A percentile compares a stretch with the other conserved stretches of the same genome.
These are phyloP conservation scores for Ampelomyces quisqualis DNA, from an alignment of 2,329 filamentous ascomycete species.

Conservation along the genomic window DNA sequence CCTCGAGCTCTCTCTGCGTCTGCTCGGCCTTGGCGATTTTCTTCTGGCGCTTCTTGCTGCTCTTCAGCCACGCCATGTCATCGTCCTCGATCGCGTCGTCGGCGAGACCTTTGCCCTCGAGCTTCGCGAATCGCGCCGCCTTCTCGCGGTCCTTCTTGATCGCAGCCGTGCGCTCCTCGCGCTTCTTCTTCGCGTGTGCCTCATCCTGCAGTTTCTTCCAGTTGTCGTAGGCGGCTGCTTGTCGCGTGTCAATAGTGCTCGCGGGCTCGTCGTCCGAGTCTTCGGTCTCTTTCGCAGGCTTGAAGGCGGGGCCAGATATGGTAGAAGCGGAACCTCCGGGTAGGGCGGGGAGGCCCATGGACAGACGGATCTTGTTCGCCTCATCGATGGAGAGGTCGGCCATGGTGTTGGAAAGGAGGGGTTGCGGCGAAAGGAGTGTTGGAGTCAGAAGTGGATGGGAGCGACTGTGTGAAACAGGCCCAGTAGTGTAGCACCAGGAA, in stretches of 20 bases:
- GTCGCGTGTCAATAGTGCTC: constrained; percentile 81
- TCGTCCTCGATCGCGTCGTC: constrained; percentile 71
- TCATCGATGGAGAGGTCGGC: constrained; percentile 67
- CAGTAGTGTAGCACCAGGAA: too few species aligned
- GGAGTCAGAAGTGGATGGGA: too few species aligned
- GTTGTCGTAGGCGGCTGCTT: constrained; percentile 73
- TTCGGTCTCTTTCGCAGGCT: constrained; percentile 50
- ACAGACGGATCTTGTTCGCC: constrained; percentile 86
- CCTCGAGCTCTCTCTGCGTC: constrained; percentile 73
- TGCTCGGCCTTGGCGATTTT: constrained; percentile 74
- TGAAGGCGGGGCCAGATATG: constrained; percentile 60
- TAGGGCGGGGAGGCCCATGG: constrained; percentile 86
- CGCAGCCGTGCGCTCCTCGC: constrained; percentile 76
- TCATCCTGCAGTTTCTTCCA: constrained; percentile 71
- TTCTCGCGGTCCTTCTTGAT: constrained; percentile 85
- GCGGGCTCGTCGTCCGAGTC: constrained; percentile 66
- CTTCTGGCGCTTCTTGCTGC: constrained; percentile 91
- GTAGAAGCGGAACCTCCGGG: constrained; percentile 66
- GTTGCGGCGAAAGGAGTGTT: constrained; percentile 1
- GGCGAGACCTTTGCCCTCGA: constrained; percentile 82
- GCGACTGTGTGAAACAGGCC: too few species aligned
- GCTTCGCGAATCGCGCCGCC: constrained; percentile 70
- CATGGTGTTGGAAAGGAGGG: constrained; percentile 20
- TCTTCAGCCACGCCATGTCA: constrained; percentile 82
- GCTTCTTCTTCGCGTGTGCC: constrained; percentile 68